Percentiles rank a stretch among this genome's conserved stretches.
These are phyloP conservation scores for Schizochytrium sp. DNA, from an alignment of 108 stramenopile genomes.

Conservation along the genomic window DNA sequence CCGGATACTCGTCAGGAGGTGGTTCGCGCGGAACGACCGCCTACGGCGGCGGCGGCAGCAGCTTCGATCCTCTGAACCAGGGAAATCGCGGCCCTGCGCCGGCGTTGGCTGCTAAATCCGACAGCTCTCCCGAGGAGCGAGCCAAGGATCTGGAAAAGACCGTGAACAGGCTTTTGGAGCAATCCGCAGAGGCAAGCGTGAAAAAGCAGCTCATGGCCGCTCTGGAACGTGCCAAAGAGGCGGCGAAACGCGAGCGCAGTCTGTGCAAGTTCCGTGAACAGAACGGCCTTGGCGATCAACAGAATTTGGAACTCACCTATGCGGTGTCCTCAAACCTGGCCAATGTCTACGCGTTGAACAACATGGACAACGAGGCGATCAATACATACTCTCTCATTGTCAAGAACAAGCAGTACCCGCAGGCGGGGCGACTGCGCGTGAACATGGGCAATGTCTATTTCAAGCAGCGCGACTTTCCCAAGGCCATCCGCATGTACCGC, in stretches of 20 bases:
- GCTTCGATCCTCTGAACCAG: slow-evolving; percentile 47
- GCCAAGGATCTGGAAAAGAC: slow-evolving; percentile 56
- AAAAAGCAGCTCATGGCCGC: slow-evolving; percentile 45
- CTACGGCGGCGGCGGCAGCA: background rate
- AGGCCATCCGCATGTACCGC: slow-evolving; percentile 73
- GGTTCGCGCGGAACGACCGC: background rate
- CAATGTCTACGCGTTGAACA: slow-evolving; percentile 57
- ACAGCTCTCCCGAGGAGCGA: slow-evolving; percentile 50
- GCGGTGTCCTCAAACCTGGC: slow-evolving; percentile 71
- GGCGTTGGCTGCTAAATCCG: slow-evolving; percentile 48
- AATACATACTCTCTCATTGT: slow-evolving; percentile 55
- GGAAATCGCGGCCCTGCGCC: slow-evolving; percentile 44
- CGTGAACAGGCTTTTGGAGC: slow-evolving; percentile 65
- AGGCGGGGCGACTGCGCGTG: slow-evolving; percentile 54
- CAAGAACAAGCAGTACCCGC: slow-evolving; percentile 59
- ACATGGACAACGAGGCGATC: slow-evolving; percentile 68
- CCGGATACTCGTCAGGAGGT: slow-evolving; percentile 44
- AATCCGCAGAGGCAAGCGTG: slow-evolving; percentile 42
- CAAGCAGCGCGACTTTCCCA: slow-evolving; percentile 57
- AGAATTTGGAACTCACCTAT: slow-evolving; percentile 63
- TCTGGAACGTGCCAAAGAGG: slow-evolving; percentile 72
- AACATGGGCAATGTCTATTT: slow-evolving; percentile 83
- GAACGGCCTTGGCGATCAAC: slow-evolving; percentile 50
- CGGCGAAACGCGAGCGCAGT: slow-evolving; percentile 56
- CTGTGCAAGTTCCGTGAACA: slow-evolving; percentile 55